These are phyloP conservation scores for Diaporthe batatas DNA, from an alignment of 2,329 filamentous ascomycete genomes.

Conservation along the genomic window DNA sequence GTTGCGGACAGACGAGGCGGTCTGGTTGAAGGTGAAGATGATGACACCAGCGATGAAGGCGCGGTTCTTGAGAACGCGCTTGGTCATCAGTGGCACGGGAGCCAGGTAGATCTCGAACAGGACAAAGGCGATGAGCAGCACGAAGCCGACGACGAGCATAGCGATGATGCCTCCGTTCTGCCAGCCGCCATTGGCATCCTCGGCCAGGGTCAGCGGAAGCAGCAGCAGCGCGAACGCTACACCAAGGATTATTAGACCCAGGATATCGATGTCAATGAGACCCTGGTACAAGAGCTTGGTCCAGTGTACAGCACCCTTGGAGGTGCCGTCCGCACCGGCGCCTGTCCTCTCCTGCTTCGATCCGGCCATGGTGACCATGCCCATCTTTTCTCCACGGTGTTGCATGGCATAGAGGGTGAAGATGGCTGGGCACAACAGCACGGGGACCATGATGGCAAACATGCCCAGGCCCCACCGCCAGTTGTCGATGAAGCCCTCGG, in stretches of 20 bases:
- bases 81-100: constrained; percentile 52
- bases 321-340: constrained; percentile 9
- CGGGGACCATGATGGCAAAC: constrained; percentile 72
- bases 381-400: constrained; percentile 66
- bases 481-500: constrained; percentile 46
- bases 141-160: constrained; percentile 46
- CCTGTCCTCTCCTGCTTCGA: constrained; percentile 53
- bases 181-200: constrained; percentile 53
- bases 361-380: constrained; percentile 58
- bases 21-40: constrained; percentile 53
- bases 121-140: constrained; percentile 50
- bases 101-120: constrained; percentile 53
- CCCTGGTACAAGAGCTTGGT: constrained; percentile 52
- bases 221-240: constrained; percentile 70
- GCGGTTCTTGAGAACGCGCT: constrained; percentile 50
- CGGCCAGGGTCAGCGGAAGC: constrained; percentile 71
- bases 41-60: constrained; percentile 49
- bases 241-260: constrained; percentile 70
- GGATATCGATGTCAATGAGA: constrained; percentile 69
- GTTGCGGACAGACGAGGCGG: constrained; percentile 53
- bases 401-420: constrained; percentile 69
- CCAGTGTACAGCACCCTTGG: constrained; percentile 45
- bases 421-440: constrained; percentile 68
- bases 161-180: constrained; percentile 49
- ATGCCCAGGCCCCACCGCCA: constrained; percentile 76